Evolutionary conservation across 2,329 filamentous ascomycete genomes (phyloP), one percentile per base, ranked within the genome.

Genomic region (Colletotrichum horii): DNA sequence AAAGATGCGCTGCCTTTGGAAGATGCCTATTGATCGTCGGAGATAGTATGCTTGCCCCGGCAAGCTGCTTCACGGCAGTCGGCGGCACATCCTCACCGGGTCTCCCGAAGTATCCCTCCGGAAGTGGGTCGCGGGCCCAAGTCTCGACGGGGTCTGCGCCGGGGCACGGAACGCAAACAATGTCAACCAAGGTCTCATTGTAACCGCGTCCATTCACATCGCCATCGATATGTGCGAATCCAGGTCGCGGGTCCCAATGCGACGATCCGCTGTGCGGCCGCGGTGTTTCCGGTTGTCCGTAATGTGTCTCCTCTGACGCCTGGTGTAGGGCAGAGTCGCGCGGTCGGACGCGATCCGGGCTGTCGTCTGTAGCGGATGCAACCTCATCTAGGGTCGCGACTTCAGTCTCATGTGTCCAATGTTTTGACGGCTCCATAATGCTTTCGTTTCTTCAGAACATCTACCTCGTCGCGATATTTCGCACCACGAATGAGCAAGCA

Each of bases 171-270:
- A 91, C 86, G 8, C 89, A 86, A 52, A 91, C 84, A 58, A 91
- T 83, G 70, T 91, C 89, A 62, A 90, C 89, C 5, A 83, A 85
- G 1, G 89, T 91, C 78, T 90, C 86, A 74, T 91, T 90, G 77
- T 90, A 87, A 4, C 85, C 84, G 4, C 79, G 76, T 8, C 86
- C 86, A 14, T 81, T 80, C 15, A 87, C 80, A n/a, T 87, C 86
- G 36, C 86, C 86, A 55, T 86, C 84, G 48, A 87, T 80, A 14
- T 83, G 80, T n/a, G 83, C 84, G 58, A 88, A 88, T 1, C 85
- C 84, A 2, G 86, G 82, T 22, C 82, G 82, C 2, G 81, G 79
- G 32, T 82, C 79, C 80, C 79, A 81, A 69, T 82, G 80, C 2
- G 67, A 66, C 3, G 38, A 32, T 6, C 26, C 5, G 19, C 71